Evolutionary conservation across 2,329 filamentous ascomycete species (phyloP).

Genomic region (Zymoseptoria passerinii): DNA sequence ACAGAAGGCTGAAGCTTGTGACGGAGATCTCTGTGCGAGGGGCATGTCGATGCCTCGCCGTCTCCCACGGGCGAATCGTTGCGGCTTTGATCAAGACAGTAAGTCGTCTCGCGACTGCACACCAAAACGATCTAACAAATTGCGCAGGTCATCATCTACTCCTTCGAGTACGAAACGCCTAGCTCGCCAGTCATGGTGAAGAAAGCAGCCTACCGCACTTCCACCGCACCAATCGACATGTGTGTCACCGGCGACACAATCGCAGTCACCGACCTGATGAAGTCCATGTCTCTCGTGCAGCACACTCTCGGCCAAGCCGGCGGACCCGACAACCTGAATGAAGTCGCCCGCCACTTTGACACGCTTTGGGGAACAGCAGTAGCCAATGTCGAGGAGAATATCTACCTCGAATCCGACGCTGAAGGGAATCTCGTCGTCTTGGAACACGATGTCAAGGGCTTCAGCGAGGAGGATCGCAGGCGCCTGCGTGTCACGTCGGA

Average conservation of each 20-base stretch:
- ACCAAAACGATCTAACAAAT: neutral
- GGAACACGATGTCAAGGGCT: conserved; percentile 61
- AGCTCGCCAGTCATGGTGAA: conserved; percentile 54
- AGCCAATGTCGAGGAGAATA: conserved; percentile 60
- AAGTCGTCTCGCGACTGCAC: conserved; percentile 18
- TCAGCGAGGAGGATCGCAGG: conserved; percentile 64
- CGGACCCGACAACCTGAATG: conserved; percentile 55
- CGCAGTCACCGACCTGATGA: conserved; percentile 86
- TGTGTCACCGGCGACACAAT: conserved; percentile 67
- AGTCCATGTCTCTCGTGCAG: conserved; percentile 73
- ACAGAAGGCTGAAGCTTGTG: conserved; percentile 65
- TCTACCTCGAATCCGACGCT: conserved; percentile 75
- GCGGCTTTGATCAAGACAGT: conserved; percentile 86
- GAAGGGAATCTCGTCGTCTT: conserved; percentile 82
- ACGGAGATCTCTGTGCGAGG: conserved; percentile 64
- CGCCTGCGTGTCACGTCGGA: conserved; percentile 69
- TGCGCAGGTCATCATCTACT: conserved; percentile 50
- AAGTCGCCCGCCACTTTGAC: conserved; percentile 73
- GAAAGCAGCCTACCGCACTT: conserved; percentile 66
- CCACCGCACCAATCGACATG: conserved; percentile 76
- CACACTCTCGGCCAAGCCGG: conserved; percentile 50
- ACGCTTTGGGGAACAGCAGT: conserved; percentile 76
- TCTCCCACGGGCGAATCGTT: conserved; percentile 69
- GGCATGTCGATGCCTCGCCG: conserved; percentile 68
- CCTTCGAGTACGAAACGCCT: conserved; percentile 46